Percentiles rank a stretch among this genome's conserved stretches.
Conservation (phyloP, 257 asterid species). For the Perilla frutescens region DNA sequence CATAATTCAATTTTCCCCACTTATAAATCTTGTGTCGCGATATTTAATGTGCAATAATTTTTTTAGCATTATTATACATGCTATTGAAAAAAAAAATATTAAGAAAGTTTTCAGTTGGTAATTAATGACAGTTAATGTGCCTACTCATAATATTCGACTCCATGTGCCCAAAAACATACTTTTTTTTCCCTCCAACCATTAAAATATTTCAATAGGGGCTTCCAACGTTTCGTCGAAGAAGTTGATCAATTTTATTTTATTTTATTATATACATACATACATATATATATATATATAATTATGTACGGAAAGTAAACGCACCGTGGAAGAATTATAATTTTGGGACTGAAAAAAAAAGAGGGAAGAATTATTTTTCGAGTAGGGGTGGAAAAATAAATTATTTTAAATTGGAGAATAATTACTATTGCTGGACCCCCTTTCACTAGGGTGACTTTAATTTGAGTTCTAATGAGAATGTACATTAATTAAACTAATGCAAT, state of each 20-base stretch:
- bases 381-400: too few species aligned
- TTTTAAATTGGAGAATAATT: too few species aligned
- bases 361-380: too few species aligned
- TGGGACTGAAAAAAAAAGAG: too few species aligned
- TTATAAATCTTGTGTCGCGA: neutral
- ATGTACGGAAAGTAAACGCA: too few species aligned
- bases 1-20: too few species aligned
- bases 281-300: too few species aligned
- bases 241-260: too few species aligned
- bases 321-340: too few species aligned
- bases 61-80: constrained; percentile 9
- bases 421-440: neutral
- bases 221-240: too few species aligned
- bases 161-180: constrained; percentile 26
- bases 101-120: constrained; percentile 18
- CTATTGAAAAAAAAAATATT: neutral
- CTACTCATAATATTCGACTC: constrained; percentile 22
- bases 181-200: constrained; percentile 14
- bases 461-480: neutral
- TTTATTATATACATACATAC: too few species aligned
- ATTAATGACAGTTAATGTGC: constrained; percentile 30
- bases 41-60: constrained; percentile 6
- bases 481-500: constrained; percentile 9
- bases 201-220: neutral
- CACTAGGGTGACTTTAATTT: constrained; percentile 2